phyloP scores from a whole-genome alignment of 176 grass and related monocot species.

The Triticum aestivum region IWGSC_CS_RefSeq_v2.1 NC_057814.1:397375069-397375568 shows the following conservation, averaged over 20 bases:
- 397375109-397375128: no score
- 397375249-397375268: slow-evolving; percentile 17
- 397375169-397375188: no score
- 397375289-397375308: slow-evolving; percentile 14
- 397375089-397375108: no score
- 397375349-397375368: background rate
- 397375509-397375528: slow-evolving; percentile 36
- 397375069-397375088: no score
- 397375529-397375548: background rate
- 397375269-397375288: slow-evolving; percentile 1
- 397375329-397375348: slow-evolving; percentile 1
- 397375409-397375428: slow-evolving; percentile 33
- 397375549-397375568: slow-evolving; percentile 32
- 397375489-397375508: slow-evolving; percentile 38
- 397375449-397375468: slow-evolving; percentile 42
- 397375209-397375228: background rate
- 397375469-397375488: slow-evolving; percentile 49
- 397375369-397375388: slow-evolving; percentile 16
- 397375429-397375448: slow-evolving; percentile 36
- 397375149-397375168: no score
- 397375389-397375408: slow-evolving; percentile 13
- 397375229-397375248: background rate
- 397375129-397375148: no score
- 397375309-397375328: slow-evolving; percentile 5
- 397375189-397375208: no score